These are phyloP conservation scores for Hypoxylon sp. DNA, from an alignment of 2,329 filamentous ascomycete species.

Conservation along the genomic window DNA sequence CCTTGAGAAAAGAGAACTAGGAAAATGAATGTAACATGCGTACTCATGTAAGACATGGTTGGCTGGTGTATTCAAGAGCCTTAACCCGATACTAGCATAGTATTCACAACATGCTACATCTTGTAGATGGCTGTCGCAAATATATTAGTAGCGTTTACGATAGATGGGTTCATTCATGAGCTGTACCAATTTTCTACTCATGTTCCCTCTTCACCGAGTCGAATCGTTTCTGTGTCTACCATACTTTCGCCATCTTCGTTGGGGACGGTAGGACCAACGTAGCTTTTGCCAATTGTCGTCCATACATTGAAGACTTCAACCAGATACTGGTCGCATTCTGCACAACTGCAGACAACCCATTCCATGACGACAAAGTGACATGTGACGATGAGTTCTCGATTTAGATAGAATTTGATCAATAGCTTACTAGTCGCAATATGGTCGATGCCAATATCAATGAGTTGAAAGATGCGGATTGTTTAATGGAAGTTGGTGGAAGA, in stretches of 20 bases:
- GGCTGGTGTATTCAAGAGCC: constrained; percentile 46
- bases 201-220: constrained; percentile 47
- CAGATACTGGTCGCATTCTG: constrained; percentile 47
- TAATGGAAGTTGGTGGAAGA: constrained; percentile 1
- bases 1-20: not conserved
- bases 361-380: constrained; percentile 46
- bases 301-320: constrained; percentile 49
- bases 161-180: constrained; percentile 1
- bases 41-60: constrained; percentile 52
- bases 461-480: constrained; percentile 1
- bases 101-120: constrained; percentile 49
- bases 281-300: constrained; percentile 52
- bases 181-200: constrained; percentile 50
- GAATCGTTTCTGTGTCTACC: constrained; percentile 37
- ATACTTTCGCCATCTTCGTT: constrained; percentile 38
- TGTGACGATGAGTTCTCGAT: not conserved
- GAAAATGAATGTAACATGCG: constrained; percentile 20
- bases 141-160: too few species aligned
- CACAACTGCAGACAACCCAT: constrained; percentile 44
- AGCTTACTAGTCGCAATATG: too few species aligned
- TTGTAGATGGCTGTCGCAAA: constrained; percentile 48
- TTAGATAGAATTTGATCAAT: not conserved
- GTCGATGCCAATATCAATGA: too few species aligned
- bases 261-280: constrained; percentile 50
- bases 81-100: constrained; percentile 46